phyloP scores from a whole-genome alignment of 2,329 filamentous ascomycete genomes.

The Fusarium guadeloupense region DNA sequence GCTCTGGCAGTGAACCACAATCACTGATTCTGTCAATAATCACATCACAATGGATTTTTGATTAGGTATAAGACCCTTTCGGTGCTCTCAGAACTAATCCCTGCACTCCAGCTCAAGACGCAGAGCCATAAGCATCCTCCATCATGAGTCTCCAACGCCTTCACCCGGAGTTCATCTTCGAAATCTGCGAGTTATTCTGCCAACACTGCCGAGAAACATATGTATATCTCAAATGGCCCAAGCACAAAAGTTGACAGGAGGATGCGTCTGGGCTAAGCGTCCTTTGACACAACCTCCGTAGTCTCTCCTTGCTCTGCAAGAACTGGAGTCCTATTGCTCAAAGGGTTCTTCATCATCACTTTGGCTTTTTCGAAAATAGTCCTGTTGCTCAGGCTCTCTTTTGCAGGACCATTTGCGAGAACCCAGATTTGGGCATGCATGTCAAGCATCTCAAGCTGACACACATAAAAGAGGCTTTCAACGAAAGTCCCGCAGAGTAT shows the following conservation, averaged over 20 bases:
- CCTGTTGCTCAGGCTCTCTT: neutral
- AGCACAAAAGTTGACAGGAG: neutral
- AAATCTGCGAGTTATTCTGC: neutral
- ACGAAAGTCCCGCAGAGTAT: neutral
- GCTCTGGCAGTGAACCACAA: no score
- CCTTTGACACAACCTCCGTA: neutral
- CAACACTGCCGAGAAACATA: neutral
- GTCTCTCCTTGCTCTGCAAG: neutral
- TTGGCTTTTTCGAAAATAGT: neutral
- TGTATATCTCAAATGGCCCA: neutral
- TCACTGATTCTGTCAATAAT: neutral
- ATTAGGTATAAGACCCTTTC: neutral
- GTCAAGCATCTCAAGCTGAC: neutral
- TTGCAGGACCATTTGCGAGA: neutral
- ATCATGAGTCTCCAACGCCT: neutral
- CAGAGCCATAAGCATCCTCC: neutral
- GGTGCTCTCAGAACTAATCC: neutral
- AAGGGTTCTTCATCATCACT: slow-evolving; percentile 6
- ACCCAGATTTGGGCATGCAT: neutral
- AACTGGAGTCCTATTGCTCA: slow-evolving; percentile 8
- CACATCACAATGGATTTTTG: neutral
- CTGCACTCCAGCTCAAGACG: neutral
- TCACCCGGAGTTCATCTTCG: neutral
- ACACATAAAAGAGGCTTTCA: neutral
- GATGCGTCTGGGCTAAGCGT: neutral